Base-by-base conservation (phyloP, 192 early-diverging fungal genomes). In the Mortierella antarctica region DNA sequence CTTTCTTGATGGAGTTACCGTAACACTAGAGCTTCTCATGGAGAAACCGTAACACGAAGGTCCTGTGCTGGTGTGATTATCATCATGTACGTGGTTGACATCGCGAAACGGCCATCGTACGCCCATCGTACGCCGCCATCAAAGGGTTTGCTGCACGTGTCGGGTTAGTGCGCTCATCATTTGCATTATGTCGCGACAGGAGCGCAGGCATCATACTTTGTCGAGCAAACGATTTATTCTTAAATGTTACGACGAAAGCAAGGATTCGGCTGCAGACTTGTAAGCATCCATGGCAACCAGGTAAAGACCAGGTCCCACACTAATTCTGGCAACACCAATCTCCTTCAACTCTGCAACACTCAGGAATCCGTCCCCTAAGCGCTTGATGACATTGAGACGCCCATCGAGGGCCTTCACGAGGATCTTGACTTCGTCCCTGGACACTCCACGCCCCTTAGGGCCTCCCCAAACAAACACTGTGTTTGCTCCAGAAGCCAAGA, bases 381-480 rank as follows among this genome's bases (percentile, higher is more conserved):
- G 52, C 40, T 65, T 14, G 18, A 77, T 68, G 6, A 77, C 74
- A 58, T 77, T 77, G 56, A 77, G 46, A 7, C 74, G 74, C 20
- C 74, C 74, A 14, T 69, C 67, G 1, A 77, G 57, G 1, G 61
- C 67, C 15, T 18, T 60, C 5, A 69, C 74, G 9, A 77, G 59
- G 14, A 11, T 44, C 56, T 58, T 65, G 55, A 77, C 58, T 44
- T 77, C 74, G 1, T 77, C 74, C 39, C 53, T 23, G 1, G 66
- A 68, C 20, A 77, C 62, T 0, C 74, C 74, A 9, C 74, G 12
- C 40, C 69, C 69, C 10, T 57, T 52, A 0, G 74, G 66, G 51
- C 81, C 83, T 5, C 74, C 83, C 84, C 84, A 85, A 0, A 81
- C 68, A 65, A 85, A 85, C 14, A 85, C 84, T 6, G 82, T 68